Evolutionary conservation across 495 filamentous ascomycete species (phyloP), one percentile per base, ranked within the genome.

Genomic region (Penicillium desertorum): DNA sequence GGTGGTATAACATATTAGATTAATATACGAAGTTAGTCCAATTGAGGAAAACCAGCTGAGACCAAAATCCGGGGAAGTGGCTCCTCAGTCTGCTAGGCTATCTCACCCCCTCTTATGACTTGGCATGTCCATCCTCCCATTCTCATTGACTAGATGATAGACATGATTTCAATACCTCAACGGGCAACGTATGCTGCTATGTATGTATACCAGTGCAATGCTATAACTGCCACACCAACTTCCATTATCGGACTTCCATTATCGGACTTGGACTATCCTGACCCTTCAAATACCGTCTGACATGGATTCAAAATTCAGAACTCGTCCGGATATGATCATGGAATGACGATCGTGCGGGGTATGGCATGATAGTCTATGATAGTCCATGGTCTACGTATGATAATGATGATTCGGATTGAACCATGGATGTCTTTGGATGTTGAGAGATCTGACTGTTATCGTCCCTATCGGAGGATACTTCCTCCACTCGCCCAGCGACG

Each of bases 321-420:
- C 22, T 25, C 10, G 30, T 22, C 41, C 39, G 45, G n/a, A 46
- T n/a, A 50, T 54, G 51, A 54, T 27, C 12, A 27, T 34, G 56
- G 51, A 57, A 66, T 57, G 64, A 56, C 48, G 64, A 60, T 62
- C 62, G 62, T 67, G 64, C 62, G 64, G 64, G 64, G 64, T 62
- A 52, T 49, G 22, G 20, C 20, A 30, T 36, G 47, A 50, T 50
- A 50, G 9, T 30, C 29, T 30, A 50, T 12, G 10, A 32, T 47
- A 17, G 29, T 30, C 29, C 9, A 41, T 20, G 39, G n/a, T 30
- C 29, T 30, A 30, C 29, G 30, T 11, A 44, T 23, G 10, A 23
- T 25, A 14, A 45, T 45, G 11, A 23, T 45, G 43, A 45, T 45
- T 23, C 12, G 4, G 20, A 23, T 27, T 19, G 20, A 56, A 56